phyloP scores from a whole-genome alignment of 1,284 basidiomycete genomes.

The Earliella scabrosa region DNA sequence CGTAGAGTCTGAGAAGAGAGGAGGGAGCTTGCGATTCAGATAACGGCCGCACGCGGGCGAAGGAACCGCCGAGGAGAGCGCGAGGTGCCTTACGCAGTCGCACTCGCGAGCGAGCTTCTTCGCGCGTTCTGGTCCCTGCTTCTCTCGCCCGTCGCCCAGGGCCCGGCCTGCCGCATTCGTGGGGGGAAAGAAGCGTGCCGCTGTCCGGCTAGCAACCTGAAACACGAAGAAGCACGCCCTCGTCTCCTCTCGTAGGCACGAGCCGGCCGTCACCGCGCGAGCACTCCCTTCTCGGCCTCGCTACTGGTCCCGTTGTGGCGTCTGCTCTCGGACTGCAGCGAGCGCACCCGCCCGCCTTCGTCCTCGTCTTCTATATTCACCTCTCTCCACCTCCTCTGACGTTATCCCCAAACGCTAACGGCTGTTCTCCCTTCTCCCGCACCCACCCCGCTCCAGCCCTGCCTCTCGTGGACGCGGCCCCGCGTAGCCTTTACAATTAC shows the following conservation, averaged over 20 bases:
- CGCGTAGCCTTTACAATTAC: too few relatives aligned
- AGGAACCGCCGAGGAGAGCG: conserved; percentile 2
- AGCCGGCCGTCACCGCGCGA: too few relatives aligned
- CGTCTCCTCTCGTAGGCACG: too few relatives aligned
- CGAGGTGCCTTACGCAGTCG: conserved; percentile 9
- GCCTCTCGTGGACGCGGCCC: background rate
- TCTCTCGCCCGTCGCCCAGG: conserved; percentile 6
- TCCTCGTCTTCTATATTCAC: background rate
- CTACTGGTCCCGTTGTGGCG: conserved; percentile 26
- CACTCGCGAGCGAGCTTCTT: conserved; percentile 1
- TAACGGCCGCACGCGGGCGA: conserved; percentile 1
- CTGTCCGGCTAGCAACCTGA: conserved; percentile 29
- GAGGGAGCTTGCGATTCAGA: too few relatives aligned
- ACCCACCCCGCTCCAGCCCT: background rate
- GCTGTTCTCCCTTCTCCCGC: background rate
- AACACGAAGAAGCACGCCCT: conserved; percentile 24
- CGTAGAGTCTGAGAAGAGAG: background rate
- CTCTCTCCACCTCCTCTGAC: background rate
- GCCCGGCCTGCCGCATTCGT: conserved; percentile 15
- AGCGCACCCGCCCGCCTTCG: too few relatives aligned
- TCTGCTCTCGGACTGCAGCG: conserved; percentile 2
- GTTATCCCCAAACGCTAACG: conserved; percentile 5
- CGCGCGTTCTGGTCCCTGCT: conserved; percentile 14
- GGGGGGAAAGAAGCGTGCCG: conserved; percentile 18
- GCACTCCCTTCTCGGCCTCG: too few relatives aligned